Evolutionary conservation across 331 rosid species (phyloP).

Genomic region (Pyrus hybrid): DNA sequence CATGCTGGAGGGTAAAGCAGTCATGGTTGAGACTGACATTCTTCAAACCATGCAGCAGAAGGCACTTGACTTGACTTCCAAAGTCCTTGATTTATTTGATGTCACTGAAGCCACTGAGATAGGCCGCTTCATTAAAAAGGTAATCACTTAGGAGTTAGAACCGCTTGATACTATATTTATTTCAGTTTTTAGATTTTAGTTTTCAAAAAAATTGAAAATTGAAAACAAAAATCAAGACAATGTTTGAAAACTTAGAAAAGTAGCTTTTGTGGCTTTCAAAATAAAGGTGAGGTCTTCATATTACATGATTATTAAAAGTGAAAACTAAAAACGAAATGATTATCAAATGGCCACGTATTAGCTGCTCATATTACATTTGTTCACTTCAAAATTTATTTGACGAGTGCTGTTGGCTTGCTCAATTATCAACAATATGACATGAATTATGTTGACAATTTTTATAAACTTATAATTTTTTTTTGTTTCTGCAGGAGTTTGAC

Average conservation of each 20-base stretch:
- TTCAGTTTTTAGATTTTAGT: background rate
- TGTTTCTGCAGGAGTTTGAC: constrained; percentile 65
- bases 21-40: constrained; percentile 60
- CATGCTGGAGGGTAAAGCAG: constrained; percentile 52
- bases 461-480: background rate
- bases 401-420: background rate
- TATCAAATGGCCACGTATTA: too few species aligned
- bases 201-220: too few species aligned
- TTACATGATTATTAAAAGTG: background rate
- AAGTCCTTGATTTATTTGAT: constrained; percentile 79
- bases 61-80: constrained; percentile 69
- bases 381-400: background rate
- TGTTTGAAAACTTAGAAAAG: background rate
- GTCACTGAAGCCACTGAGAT: constrained; percentile 80
- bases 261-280: background rate
- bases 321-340: too few species aligned
- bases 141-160: background rate
- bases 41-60: constrained; percentile 65
- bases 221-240: background rate
- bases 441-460: background rate
- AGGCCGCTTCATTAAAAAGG: constrained; percentile 77
- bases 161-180: background rate
- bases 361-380: background rate
- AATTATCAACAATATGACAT: background rate
- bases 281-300: background rate